A percentile compares a stretch with the other conserved stretches of the same genome.
phyloP scores from a whole-genome alignment of 2,329 filamentous ascomycete genomes.

The Exserohilum turcica region DNA sequence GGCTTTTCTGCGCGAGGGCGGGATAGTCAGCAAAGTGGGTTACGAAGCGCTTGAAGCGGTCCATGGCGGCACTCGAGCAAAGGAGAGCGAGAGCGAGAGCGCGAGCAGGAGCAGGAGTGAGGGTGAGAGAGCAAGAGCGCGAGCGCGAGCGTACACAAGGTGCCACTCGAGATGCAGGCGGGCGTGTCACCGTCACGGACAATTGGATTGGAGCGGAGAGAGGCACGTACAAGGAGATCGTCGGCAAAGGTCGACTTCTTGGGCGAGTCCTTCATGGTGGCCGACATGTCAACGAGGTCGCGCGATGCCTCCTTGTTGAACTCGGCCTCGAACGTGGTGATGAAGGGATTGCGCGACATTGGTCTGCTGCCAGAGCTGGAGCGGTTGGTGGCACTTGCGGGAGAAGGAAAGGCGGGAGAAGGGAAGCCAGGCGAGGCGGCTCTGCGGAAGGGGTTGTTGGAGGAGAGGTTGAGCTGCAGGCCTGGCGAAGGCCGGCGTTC shows the following conservation, averaged over 20 bases:
- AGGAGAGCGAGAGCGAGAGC: not conserved
- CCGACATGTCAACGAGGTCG: conserved; percentile 47
- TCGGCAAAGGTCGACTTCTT: conserved; percentile 57
- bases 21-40: conserved; percentile 52
- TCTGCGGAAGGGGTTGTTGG: conserved; percentile 81
- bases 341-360: conserved; percentile 75
- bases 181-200: conserved; percentile 15
- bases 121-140: conserved; percentile 2
- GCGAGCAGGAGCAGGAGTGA: too few relatives aligned
- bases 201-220: conserved; percentile 15
- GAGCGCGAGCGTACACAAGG: conserved; percentile 13
- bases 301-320: conserved; percentile 45
- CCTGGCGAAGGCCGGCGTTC: conserved; percentile 58
- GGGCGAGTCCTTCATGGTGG: conserved; percentile 50
- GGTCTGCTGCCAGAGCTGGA: conserved; percentile 65
- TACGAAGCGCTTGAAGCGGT: conserved; percentile 48
- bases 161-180: conserved; percentile 24
- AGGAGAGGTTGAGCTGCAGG: conserved; percentile 67
- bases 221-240: conserved; percentile 74
- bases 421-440: conserved; percentile 61
- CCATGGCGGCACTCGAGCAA: conserved; percentile 39
- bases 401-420: conserved; percentile 44
- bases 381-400: conserved; percentile 49
- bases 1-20: conserved; percentile 61
- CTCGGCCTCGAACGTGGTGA: conserved; percentile 61